phyloP scores from a whole-genome alignment of 495 filamentous ascomycete species.

The Penicillium subrubescens region DNA sequence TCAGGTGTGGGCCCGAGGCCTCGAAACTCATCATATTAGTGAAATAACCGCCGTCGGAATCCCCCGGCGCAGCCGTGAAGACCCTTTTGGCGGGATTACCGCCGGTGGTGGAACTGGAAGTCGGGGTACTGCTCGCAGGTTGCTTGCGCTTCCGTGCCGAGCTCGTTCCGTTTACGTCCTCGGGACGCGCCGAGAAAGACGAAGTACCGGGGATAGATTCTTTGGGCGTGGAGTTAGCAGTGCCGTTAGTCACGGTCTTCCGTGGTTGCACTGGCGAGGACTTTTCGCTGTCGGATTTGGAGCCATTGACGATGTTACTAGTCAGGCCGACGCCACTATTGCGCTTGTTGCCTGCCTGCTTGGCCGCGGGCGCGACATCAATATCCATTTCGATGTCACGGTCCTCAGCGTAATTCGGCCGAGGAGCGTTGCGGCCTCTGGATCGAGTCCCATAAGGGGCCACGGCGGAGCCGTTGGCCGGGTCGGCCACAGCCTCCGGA shows the following conservation, averaged over 20 bases:
- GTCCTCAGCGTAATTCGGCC: conserved; percentile 96
- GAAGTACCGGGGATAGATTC: conserved; percentile 66
- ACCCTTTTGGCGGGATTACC: conserved; percentile 44
- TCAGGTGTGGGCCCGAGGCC: conserved; percentile 63
- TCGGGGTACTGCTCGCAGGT: conserved; percentile 54
- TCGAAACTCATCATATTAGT: conserved; percentile 91
- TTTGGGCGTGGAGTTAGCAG: conserved; percentile 38
- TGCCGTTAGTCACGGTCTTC: conserved; percentile 43
- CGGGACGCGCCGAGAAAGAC: conserved; percentile 57
- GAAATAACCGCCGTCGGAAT: conserved; percentile 41
- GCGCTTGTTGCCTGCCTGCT: conserved; percentile 44
- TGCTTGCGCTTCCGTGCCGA: conserved; percentile 80
- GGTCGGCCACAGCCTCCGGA: conserved; percentile 43
- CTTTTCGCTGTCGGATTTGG: conserved; percentile 47
- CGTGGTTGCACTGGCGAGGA: conserved; percentile 42
- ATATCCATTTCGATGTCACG: conserved; percentile 88
- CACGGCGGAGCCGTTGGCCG: conserved; percentile 48
- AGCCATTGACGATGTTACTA: conserved; percentile 33
- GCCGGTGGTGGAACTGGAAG: conserved; percentile 31
- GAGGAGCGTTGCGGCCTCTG: conserved; percentile 81
- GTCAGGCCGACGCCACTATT: conserved; percentile 33
- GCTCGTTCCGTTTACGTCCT: conserved; percentile 39
- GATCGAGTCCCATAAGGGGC: conserved; percentile 95
- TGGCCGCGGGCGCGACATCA: conserved; percentile 51
- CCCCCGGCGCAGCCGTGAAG: conserved; percentile 49